phyloP scores from a whole-genome alignment of 495 filamentous ascomycete species.

The Hypoxylon lienhwacheense region DNA sequence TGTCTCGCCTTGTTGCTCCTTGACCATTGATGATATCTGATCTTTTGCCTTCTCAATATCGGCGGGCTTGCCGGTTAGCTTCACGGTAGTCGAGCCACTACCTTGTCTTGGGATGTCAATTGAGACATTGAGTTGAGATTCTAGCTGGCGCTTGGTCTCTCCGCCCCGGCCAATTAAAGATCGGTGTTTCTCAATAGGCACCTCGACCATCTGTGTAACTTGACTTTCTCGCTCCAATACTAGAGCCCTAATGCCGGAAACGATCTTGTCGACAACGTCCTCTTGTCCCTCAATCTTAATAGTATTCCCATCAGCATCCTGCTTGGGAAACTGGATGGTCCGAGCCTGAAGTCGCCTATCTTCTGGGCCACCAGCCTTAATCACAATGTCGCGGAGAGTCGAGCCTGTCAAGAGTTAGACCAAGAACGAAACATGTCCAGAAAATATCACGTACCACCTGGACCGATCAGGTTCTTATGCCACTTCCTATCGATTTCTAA shows the following conservation, averaged over 20 bases:
- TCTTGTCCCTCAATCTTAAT: conserved; percentile 85
- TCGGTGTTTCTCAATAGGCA: conserved; percentile 84
- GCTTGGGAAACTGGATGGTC: conserved; percentile 86
- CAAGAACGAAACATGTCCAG: neutral
- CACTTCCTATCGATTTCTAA: conserved; percentile 89
- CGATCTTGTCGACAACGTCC: conserved; percentile 84
- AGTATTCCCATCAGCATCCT: conserved; percentile 73
- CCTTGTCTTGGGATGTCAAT: conserved; percentile 85
- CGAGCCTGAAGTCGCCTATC: conserved; percentile 78
- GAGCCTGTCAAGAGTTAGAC: conserved; percentile 64
- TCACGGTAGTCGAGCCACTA: conserved; percentile 71
- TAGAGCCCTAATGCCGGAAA: conserved; percentile 74
- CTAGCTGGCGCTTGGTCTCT: conserved; percentile 79
- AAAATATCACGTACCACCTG: conserved; percentile 66
- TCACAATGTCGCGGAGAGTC: conserved; percentile 82
- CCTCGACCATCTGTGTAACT: conserved; percentile 71
- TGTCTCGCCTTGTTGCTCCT: conserved; percentile 86
- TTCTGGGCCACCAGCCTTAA: conserved; percentile 84
- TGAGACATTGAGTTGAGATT: conserved; percentile 83
- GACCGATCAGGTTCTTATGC: conserved; percentile 87
- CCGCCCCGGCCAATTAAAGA: conserved; percentile 90
- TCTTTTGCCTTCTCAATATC: conserved; percentile 83
- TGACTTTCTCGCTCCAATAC: conserved; percentile 79
- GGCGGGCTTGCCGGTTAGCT: conserved; percentile 74
- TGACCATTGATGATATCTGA: conserved; percentile 75